Evolutionary conservation across 148 eudicot genomes (phyloP).

Genomic region (Pouteria glomerata): DNA sequence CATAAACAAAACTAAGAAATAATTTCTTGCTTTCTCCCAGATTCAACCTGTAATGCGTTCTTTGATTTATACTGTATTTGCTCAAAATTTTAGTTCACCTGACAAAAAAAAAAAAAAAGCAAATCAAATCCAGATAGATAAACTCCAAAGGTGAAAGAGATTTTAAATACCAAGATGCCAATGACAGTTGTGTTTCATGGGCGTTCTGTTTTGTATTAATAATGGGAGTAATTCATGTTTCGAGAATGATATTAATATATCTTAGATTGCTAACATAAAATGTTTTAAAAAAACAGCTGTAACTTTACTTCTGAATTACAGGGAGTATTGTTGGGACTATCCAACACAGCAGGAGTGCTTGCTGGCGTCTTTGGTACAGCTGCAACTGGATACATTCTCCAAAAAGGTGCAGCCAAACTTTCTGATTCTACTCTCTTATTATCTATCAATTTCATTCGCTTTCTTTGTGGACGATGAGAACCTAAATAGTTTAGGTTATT

Average conservation of each 20-base stretch:
- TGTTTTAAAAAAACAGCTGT: neutral
- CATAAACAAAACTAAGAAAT: neutral
- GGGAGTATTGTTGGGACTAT: conserved; percentile 86
- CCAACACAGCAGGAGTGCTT: conserved; percentile 93
- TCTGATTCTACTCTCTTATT: neutral
- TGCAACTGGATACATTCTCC: conserved; percentile 91
- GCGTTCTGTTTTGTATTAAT: too few species aligned
- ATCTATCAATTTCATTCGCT: neutral
- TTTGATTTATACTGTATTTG: neutral
- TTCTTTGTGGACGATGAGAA: neutral
- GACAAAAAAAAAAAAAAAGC: neutral
- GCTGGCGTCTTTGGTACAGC: conserved; percentile 98
- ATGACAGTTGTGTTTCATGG: too few species aligned
- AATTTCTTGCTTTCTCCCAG: neutral
- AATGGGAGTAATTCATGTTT: too few species aligned
- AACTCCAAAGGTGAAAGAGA: neutral
- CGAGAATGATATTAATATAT: too few species aligned
- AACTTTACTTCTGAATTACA: conserved; percentile 15
- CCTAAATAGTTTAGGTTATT: neutral
- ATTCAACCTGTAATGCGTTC: neutral
- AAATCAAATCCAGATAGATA: neutral
- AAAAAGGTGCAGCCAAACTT: conserved; percentile 50
- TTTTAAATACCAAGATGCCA: neutral
- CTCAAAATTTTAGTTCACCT: neutral
- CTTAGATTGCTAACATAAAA: neutral